Evolutionary conservation across 2,329 filamentous ascomycete species (phyloP).

Genomic region (Lecanicillium sp.): DNA sequence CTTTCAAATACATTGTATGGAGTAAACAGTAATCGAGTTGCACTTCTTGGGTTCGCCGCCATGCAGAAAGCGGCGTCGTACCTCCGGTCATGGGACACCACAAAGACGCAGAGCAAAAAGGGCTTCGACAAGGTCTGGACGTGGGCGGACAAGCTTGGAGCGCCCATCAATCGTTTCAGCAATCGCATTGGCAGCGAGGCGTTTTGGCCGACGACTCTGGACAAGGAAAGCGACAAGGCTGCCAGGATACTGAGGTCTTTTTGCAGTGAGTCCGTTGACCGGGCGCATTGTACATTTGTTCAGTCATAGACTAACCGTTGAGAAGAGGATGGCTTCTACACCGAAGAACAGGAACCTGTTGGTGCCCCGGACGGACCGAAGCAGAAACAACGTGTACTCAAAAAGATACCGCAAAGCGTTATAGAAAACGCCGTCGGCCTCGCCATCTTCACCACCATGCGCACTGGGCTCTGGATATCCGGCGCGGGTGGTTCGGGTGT

Average conservation of each 20-base stretch:
- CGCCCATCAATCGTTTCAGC: constrained; percentile 71
- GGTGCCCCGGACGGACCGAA: constrained; percentile 23
- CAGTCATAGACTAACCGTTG: neutral
- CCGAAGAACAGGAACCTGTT: constrained; percentile 22
- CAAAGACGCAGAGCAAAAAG: constrained; percentile 49
- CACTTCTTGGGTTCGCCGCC: neutral
- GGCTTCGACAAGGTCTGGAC: constrained; percentile 68
- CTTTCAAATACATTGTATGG: no score
- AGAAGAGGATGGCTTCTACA: constrained; percentile 45
- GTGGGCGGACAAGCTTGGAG: constrained; percentile 45
- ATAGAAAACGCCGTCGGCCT: constrained; percentile 60
- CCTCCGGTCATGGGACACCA: constrained; percentile 42
- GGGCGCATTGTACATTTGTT: no score
- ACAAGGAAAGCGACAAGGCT: constrained; percentile 87
- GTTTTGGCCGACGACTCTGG: constrained; percentile 78
- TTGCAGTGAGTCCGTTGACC: constrained; percentile 70
- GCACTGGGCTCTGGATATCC: constrained; percentile 56
- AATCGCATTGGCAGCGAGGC: constrained; percentile 78
- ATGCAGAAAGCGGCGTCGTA: constrained; percentile 27
- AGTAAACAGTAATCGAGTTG: no score
- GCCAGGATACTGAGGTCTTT: constrained; percentile 78
- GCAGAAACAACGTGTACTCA: constrained; percentile 36
- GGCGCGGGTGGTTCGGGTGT: constrained; percentile 62
- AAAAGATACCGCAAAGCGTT: constrained; percentile 50
- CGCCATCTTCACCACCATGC: constrained; percentile 66